Evolutionary conservation across 257 asterid species (phyloP).

Genomic region (Eustoma russellianum): DNA sequence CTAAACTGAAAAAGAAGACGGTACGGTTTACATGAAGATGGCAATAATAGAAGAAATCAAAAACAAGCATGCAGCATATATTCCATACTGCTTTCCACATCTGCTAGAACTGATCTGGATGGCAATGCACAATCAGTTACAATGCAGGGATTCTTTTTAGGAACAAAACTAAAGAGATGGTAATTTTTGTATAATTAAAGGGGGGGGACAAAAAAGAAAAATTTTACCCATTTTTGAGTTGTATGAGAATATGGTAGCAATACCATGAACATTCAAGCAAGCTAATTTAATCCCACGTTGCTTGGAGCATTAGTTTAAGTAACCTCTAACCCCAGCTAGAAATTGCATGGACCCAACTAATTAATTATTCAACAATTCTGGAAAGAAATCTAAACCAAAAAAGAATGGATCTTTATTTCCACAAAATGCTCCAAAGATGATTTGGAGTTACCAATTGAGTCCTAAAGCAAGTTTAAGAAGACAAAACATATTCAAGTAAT

Average conservation of each 20-base stretch:
- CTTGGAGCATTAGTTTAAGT: constrained; percentile 16
- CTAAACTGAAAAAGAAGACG: no score
- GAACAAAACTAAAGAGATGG: not conserved
- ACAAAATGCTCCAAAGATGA: constrained; percentile 7
- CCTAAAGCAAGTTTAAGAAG: constrained; percentile 3
- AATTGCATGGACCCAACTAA: constrained; percentile 23
- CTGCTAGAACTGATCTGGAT: no score
- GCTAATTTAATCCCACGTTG: constrained; percentile 16
- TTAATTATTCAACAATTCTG: not conserved
- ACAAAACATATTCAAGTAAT: constrained; percentile 9
- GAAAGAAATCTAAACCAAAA: no score
- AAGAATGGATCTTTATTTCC: not conserved
- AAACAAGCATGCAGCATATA: no score
- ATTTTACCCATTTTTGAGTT: constrained; percentile 30
- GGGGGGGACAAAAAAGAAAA: not conserved
- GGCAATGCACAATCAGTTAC: not conserved
- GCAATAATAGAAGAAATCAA: no score
- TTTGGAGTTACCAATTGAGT: not conserved
- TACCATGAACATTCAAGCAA: constrained; percentile 16
- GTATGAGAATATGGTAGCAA: constrained; percentile 10
- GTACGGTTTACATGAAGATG: no score
- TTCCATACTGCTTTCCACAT: not conserved
- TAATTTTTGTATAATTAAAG: not conserved
- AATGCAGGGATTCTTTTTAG: not conserved
- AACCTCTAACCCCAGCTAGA: constrained; percentile 27